Base-by-base conservation (phyloP, 2,329 filamentous ascomycete species). In the Colletotrichum sp. region DNA sequence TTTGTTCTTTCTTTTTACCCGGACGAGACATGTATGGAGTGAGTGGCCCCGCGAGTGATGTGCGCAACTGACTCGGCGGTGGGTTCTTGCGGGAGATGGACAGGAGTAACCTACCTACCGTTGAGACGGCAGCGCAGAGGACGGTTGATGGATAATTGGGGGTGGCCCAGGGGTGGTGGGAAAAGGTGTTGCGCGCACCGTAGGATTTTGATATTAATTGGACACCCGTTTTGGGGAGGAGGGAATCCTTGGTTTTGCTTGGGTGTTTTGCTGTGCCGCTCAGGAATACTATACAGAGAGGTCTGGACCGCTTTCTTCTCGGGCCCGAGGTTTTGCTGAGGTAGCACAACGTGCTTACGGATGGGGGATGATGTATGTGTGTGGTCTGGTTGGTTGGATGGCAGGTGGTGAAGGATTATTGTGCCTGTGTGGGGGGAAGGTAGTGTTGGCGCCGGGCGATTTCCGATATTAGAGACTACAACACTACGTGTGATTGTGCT, bases 31-130 rank as follows among this genome's bases (percentile, higher is more conserved):
- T 62, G 30, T 22, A 32, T 32, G 32, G 32, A 9, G 29, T 32
- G 32, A 32, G 30, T 62, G 59, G 30, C 30, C 30, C 44, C 44
- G 44, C 44, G 44, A 52, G 44, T 13, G 44, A 52, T 52, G 44
- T 52, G 44, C 27, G 30, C 8, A 44, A 72, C 63, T 52, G 68
- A 32, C 32, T 19, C 34, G 72, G 67, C 59, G 62, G 29, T 27
- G 39, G 69, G 69, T 39, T 71, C 32, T 68, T 36, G 67, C 72
- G 72, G 72, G 69, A 72, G 69, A 67, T 72, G 52, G 55, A 72
- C 69, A 72, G 72, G 44, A 72, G 66, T 29, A 61, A 55, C n/a
- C 44, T 52, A 55, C n/a, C 44, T 52, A 52, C 44, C 12, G 19
- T 52, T 52, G 39, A 49, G 39, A 49, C 39, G 39, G 39, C 39